Base-by-base conservation (phyloP, 2,329 filamentous ascomycete genomes). In the Fusarium multiceps region DNA sequence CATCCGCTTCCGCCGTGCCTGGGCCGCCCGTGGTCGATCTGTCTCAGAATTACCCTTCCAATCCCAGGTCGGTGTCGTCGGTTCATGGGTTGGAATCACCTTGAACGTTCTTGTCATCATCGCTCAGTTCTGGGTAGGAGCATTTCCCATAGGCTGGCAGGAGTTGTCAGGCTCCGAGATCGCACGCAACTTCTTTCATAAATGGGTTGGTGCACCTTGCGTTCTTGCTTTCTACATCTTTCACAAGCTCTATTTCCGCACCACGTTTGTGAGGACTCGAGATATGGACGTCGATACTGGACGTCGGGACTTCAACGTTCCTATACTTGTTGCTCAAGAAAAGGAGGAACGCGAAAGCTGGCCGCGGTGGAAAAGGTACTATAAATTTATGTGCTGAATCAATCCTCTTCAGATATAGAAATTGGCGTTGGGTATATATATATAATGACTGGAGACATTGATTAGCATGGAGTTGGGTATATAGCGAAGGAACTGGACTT, bases 221-320 rank as follows among this genome's bases (percentile, higher is more conserved):
- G 87, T 93, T 25, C 71, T 89, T 20, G 71, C 84, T 41, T 92
- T 91, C 79, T 97, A 92, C 78, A 46, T 93, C 13, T 83, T 79
- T 0, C 95, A 97, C 81, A 97, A 97, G 81, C 18, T 96, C 34
- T 91, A 84, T 79, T 92, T 88, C 77, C 85, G 85, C 59, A 97
- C 94, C 3, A 82, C 84, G 3, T 84, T 93, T 60, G 85, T 97
- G 45, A 84, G 86, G 20, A 81, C 87, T 34, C 83, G 86, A 53
- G 91, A 97, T 68, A 97, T 98, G 90, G 94, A 98, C 80, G 82
- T 98, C 67, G 88, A 91, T 63, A 97, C 94, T 0, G 95, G 95
- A 4, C 89, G 94, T 28, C 86, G 94, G 27, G 93, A 97, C 76
- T 87, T 98, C 61, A 94, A 97, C 77, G 82, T 98, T 46, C 88